Evolutionary conservation across 2,329 filamentous ascomycete species (phyloP), one percentile per base, ranked within the genome.

Genomic region (Cercospora zeae-maydis): DNA sequence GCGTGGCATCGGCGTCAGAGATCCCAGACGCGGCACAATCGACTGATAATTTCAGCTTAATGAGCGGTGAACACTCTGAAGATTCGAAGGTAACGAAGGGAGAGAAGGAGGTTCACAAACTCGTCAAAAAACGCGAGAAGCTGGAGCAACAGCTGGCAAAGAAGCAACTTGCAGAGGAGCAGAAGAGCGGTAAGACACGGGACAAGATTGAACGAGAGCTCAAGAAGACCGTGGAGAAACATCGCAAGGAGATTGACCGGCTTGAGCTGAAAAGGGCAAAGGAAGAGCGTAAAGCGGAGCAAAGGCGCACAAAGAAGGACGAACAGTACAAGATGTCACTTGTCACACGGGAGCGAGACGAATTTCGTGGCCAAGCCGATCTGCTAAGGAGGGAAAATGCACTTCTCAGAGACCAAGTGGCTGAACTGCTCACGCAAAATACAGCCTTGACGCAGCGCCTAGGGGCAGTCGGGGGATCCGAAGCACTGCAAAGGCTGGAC

Each of bases 191-290:
- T 47, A 90, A 88, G 72, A 84, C 88, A 58, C 84, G 88, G 67
- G 86, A 86, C 52, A 88, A 87, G 68, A 87, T 88, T 69, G 82
- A 83, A 66, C 82, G 82, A 11, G 88, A 91, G 70, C 78, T 89
- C 51, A 78, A 78, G 65, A 88, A 87, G 74, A 77, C 90, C 1
- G 85, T 90, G 66, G 82, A 86, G 66, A 86, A 86, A 76, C 84
- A 85, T 53, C 79, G 81, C 62, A 83, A 82, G 62, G 89, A 92
- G 70, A 80, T 85, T 63, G 80, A 79, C 68, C 89, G 88, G 74
- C 82, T 82, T 1, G 76, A 76, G 60, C 67, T 69, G 54, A 74
- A 74, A 59, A 71, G 71, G 42, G 69, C 69, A n/a, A 74, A 73
- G 58, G 74, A 75, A 54, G 64, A 67, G 16, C 73, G 76, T 30